Base-by-base conservation (phyloP, 1,284 basidiomycete species). In the Omphalotus olearius region DNA sequence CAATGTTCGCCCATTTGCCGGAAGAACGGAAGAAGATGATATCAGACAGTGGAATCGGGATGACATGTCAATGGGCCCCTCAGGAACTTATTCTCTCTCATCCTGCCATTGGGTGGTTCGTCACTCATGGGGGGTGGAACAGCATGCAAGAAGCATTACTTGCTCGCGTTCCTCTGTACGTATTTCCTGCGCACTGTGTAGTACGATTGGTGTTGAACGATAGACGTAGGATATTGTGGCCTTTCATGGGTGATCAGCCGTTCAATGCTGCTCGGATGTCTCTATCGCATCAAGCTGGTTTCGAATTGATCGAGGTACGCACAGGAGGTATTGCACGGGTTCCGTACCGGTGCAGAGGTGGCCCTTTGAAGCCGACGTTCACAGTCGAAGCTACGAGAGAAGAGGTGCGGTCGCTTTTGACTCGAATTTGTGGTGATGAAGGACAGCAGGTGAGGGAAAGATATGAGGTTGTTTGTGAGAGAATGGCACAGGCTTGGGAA, bases 311-410 rank as follows among this genome's bases (percentile, higher is more conserved):
- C 20, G 41, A 43, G 28, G 41, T 43, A 16, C 41, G 41, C 41
- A 23, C 41, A 25, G 41, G 41, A 16, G 42, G 20, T 16, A 23
- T 37, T 36, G 5, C 28, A 37, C 10, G 18, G 41, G 33, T 51
- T 51, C 16, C 30, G n/a, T 26, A 20, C 42, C 40, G 41, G 6
- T 35, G 45, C 17, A 44, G 30, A 25, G 23, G 33, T 9, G 16
- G 41, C n/a, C n/a, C n/a, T 46, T 23, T 5, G 16, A 18, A 20
- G 4, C 47, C 47, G 23, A 40, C 20, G 6, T 51, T 51, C 28
- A 51, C 49, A n/a, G 33, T 49, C 13, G 47, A 49, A 28, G 17
- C 37, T 13, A 39, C 26, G n/a, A 39, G 25, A 49, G 38, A 33
- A 18, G 47, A 49, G 18, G n/a, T 49, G 3, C 10, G 25, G 6